phyloP scores from a whole-genome alignment of 106 monocot species.

The Acanthochlamys bracteata region DNA sequence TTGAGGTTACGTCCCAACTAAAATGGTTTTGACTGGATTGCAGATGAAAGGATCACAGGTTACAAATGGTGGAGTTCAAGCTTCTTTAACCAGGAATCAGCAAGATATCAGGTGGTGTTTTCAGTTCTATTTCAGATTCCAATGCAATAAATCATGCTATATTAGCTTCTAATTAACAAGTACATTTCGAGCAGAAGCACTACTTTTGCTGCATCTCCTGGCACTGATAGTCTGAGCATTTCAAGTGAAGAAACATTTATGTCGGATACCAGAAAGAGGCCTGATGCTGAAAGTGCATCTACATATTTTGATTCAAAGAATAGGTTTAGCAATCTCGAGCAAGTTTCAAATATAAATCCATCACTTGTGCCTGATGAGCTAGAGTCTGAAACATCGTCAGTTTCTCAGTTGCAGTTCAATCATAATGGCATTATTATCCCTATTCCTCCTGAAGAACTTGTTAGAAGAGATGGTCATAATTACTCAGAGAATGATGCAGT shows the following conservation, averaged over 20 bases:
- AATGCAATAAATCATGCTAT: background rate
- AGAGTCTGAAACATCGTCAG: slow-evolving; percentile 15
- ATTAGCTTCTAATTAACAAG: background rate
- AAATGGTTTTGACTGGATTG: background rate
- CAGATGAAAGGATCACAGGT: slow-evolving; percentile 58
- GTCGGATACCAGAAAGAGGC: slow-evolving; percentile 34
- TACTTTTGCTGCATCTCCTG: slow-evolving; percentile 26
- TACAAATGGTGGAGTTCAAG: slow-evolving; percentile 28
- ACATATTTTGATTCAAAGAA: slow-evolving; percentile 55
- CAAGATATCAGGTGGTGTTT: slow-evolving; percentile 32
- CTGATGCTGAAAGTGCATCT: slow-evolving; percentile 47
- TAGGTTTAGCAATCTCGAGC: slow-evolving; percentile 32
- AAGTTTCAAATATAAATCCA: slow-evolving; percentile 32
- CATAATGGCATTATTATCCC: slow-evolving; percentile 13
- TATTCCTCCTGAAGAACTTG: slow-evolving; percentile 15
- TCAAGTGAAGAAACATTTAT: slow-evolving; percentile 39
- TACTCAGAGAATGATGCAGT: slow-evolving; percentile 19
- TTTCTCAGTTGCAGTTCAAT: slow-evolving; percentile 22
- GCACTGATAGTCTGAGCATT: slow-evolving; percentile 31
- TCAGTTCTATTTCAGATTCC: background rate
- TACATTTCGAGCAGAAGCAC: slow-evolving; percentile 22
- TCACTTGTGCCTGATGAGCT: slow-evolving; percentile 23
- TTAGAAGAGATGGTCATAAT: slow-evolving; percentile 17
- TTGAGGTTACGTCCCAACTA: background rate
- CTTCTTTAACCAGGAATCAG: slow-evolving; percentile 18